A percentile compares a stretch with the other conserved stretches of the same genome.
Evolutionary conservation across 2,329 filamentous ascomycete genomes (phyloP).

Genomic region (Cercospora nicotianae): DNA sequence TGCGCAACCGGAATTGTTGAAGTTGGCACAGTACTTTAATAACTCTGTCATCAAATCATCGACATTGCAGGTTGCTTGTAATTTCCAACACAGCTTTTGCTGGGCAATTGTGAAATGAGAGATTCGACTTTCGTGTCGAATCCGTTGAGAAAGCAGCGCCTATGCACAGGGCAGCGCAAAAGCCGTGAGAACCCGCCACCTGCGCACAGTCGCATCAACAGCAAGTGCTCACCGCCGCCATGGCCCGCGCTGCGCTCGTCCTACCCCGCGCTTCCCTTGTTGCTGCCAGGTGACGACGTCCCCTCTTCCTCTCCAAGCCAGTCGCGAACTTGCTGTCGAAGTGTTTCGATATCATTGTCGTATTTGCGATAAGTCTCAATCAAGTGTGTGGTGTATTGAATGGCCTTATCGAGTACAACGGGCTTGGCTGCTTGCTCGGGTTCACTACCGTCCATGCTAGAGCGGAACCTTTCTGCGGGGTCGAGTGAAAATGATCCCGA

Average conservation of each 20-base stretch:
- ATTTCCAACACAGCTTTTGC: not conserved
- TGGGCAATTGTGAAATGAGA: not conserved
- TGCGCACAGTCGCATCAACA: constrained; percentile 1
- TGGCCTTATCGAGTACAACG: constrained; percentile 25
- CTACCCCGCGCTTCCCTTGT: constrained; percentile 8
- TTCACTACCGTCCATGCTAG: constrained; percentile 4
- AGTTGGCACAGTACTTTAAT: not conserved
- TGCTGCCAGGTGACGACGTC: not conserved
- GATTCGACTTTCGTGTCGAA: not conserved
- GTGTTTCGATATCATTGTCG: constrained; percentile 21
- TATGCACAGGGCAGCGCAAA: not conserved
- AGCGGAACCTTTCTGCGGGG: constrained; percentile 5
- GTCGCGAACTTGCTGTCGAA: constrained; percentile 20
- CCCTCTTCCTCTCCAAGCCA: constrained; percentile 17
- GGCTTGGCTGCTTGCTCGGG: constrained; percentile 23
- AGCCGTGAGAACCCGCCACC: not conserved
- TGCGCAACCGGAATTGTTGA: not conserved
- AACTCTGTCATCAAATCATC: not conserved
- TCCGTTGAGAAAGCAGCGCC: not conserved
- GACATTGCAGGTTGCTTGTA: not conserved
- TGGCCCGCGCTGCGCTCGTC: not conserved
- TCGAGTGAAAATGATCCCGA: constrained; percentile 20
- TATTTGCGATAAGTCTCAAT: constrained; percentile 24
- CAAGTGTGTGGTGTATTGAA: constrained; percentile 25
- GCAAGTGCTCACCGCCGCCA: not conserved